These are phyloP conservation scores for Solanum bukasovii DNA, from an alignment of 257 asterid genomes.

Conservation along the genomic window DNA sequence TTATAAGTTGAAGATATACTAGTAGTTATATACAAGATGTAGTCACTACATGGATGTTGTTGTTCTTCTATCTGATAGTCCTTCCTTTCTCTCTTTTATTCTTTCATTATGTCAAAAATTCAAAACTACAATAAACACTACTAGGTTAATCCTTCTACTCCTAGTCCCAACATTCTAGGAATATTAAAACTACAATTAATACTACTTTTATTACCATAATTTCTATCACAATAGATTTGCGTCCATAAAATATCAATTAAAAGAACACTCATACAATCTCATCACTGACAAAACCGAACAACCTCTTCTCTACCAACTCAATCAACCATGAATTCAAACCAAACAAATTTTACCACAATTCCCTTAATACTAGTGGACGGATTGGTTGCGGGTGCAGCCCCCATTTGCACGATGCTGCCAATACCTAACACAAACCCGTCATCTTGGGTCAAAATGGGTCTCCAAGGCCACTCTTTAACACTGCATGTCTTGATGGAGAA, in stretches of 20 bases:
- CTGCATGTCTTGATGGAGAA: not conserved
- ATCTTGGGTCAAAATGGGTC: not conserved
- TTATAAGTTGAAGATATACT: too few species aligned
- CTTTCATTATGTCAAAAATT: too few species aligned
- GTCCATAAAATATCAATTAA: too few species aligned
- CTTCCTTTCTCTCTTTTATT: too few species aligned
- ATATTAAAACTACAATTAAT: too few species aligned
- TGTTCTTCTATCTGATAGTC: not conserved
- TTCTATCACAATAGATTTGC: too few species aligned
- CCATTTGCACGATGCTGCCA: not conserved
- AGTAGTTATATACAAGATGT: not conserved
- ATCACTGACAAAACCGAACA: not conserved
- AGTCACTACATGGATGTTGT: not conserved
- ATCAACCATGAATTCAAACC: not conserved
- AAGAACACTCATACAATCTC: too few species aligned
- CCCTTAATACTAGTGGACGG: not conserved
- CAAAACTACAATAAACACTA: too few species aligned
- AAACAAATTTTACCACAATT: not conserved
- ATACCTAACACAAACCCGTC: not conserved
- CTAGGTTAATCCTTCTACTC: too few species aligned
- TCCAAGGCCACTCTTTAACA: not conserved
- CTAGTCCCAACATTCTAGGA: too few species aligned
- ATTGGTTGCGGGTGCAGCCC: not conserved
- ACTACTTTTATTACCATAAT: too few species aligned
- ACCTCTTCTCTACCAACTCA: not conserved